Percentiles rank a stretch among this genome's conserved stretches.
Conservation (phyloP, 257 asterid species). For the Solanum tarijense region DNA sequence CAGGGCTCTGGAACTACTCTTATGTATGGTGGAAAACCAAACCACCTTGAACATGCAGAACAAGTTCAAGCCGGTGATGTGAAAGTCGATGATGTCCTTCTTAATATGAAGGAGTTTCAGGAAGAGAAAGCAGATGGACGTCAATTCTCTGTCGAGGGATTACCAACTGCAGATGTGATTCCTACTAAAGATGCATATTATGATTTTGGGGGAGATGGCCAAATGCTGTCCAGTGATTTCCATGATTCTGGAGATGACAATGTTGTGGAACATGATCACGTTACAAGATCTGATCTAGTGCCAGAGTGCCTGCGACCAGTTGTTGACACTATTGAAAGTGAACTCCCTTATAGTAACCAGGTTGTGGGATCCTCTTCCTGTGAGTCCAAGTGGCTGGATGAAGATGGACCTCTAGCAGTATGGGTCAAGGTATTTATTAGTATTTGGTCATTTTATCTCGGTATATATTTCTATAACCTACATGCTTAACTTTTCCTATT, state of each 20-base stretch:
- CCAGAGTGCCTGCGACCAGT: slow-evolving; percentile 19
- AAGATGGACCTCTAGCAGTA: slow-evolving; percentile 71
- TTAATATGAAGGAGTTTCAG: slow-evolving; percentile 23
- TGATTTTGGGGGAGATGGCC: slow-evolving; percentile 46
- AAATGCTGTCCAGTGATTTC: slow-evolving; percentile 40
- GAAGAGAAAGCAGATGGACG: slow-evolving; percentile 32
- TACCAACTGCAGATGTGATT: slow-evolving; percentile 35
- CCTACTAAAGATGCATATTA: slow-evolving; percentile 33
- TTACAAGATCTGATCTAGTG: slow-evolving; percentile 24
- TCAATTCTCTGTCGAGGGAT: slow-evolving; percentile 35
- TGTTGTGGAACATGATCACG: slow-evolving; percentile 39
- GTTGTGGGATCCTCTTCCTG: slow-evolving; percentile 32
- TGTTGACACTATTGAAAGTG: slow-evolving; percentile 32
- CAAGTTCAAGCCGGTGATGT: slow-evolving; percentile 30
- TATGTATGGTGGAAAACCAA: slow-evolving; percentile 39
- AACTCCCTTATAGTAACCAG: slow-evolving; percentile 22
- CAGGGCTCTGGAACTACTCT: slow-evolving; percentile 36
- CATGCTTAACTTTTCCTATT: neutral
- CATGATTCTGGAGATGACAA: slow-evolving; percentile 52
- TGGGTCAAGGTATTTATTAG: slow-evolving; percentile 80
- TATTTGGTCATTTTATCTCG: neutral
- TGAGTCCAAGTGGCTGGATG: slow-evolving; percentile 41
- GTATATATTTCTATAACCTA: neutral
- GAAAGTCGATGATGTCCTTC: slow-evolving; percentile 26
- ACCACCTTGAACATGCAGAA: slow-evolving; percentile 26